Conservation (phyloP, 2,329 filamentous ascomycete species). For the Colletotrichum salicis region DNA sequence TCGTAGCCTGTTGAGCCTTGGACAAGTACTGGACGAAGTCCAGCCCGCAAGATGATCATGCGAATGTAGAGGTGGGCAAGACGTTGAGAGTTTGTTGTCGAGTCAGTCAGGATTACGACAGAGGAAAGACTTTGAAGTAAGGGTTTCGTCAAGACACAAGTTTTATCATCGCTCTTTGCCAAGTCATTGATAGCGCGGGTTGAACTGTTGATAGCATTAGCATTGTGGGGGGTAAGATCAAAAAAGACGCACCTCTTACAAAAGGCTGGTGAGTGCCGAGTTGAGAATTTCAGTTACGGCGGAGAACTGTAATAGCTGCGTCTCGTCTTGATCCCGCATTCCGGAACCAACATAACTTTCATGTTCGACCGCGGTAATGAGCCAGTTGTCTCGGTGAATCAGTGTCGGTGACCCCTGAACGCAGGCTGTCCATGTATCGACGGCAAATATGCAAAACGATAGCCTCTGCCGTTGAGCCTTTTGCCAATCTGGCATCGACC, state of each 20-base stretch:
- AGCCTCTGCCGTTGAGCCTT: constrained; percentile 33
- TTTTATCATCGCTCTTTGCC: background rate
- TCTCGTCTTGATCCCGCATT: background rate
- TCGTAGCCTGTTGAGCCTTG: background rate
- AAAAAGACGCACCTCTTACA: background rate
- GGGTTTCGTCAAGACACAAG: background rate
- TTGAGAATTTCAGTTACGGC: background rate
- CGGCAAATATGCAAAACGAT: constrained; percentile 33
- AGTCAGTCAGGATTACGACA: rapidly evolving
- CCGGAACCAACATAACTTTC: constrained; percentile 3
- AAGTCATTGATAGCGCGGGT: background rate
- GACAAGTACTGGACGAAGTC: background rate
- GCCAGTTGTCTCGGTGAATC: constrained; percentile 17
- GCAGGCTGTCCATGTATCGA: constrained; percentile 37
- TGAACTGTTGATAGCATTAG: background rate
- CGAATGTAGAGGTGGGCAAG: background rate
- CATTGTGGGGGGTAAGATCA: background rate
- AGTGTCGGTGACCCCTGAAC: constrained; percentile 34
- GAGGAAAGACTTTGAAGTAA: background rate
- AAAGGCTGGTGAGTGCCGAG: background rate
- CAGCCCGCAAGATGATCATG: constrained; percentile 1
- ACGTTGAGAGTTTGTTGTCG: background rate
- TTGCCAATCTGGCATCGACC: constrained; percentile 33
- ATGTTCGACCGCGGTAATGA: background rate
- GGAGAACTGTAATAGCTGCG: background rate